Evolutionary conservation across 78 protist species (phyloP).

Genomic region (Emiliania huxleyi): DNA sequence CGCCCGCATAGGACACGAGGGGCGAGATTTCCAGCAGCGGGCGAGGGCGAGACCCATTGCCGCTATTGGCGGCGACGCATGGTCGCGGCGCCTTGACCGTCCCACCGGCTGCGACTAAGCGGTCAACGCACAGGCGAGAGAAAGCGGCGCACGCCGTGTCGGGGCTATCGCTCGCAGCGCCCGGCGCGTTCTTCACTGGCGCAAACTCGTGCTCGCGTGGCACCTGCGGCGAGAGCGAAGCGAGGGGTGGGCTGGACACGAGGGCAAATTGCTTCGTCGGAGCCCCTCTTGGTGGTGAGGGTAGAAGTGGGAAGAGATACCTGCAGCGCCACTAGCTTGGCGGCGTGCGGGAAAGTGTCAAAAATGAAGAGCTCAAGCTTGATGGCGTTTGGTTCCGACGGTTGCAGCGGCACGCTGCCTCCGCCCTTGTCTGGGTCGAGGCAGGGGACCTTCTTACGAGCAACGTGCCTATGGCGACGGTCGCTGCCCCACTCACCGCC

Average conservation of each 20-base stretch:
- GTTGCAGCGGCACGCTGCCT: background rate
- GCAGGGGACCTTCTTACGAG: constrained; percentile 41
- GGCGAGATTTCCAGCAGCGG: background rate
- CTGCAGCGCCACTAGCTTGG: background rate
- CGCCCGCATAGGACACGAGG: background rate
- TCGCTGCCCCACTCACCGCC: no score
- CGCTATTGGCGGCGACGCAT: no score
- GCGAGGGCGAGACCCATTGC: no score
- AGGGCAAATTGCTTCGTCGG: no score
- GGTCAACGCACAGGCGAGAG: background rate
- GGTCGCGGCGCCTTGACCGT: background rate
- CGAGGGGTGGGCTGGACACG: no score
- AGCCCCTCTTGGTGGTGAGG: no score
- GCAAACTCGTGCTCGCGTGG: constrained; percentile 36
- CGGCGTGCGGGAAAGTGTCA: constrained; percentile 28
- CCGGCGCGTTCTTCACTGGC: constrained; percentile 54
- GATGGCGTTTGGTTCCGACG: constrained; percentile 11
- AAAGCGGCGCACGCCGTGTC: background rate
- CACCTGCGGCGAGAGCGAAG: no score
- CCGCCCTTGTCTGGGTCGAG: background rate
- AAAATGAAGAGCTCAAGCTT: constrained; percentile 61
- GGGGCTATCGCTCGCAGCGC: background rate
- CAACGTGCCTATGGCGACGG: no score
- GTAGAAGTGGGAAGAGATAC: no score
- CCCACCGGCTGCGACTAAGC: background rate